Percentiles rank a stretch among this genome's conserved stretches.
Evolutionary conservation across 78 protist species (phyloP).

Genomic region (Dictyostelium discoideum): DNA sequence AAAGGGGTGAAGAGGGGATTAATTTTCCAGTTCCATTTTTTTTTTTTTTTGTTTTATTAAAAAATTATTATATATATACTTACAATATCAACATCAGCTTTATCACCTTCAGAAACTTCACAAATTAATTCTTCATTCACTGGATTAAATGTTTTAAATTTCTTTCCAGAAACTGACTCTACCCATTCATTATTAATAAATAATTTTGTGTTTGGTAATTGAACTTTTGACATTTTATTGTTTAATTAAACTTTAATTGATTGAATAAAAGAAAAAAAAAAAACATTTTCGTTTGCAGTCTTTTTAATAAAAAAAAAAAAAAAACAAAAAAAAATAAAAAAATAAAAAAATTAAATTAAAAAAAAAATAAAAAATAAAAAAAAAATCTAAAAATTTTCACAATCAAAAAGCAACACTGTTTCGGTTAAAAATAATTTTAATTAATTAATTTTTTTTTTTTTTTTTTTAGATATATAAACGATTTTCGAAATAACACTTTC

Average conservation of each 20-base stretch:
- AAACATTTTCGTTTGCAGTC: background rate
- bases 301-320: background rate
- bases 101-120: conserved; percentile 73
- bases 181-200: conserved; percentile 62
- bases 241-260: background rate
- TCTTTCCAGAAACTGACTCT: conserved; percentile 12
- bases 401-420: background rate
- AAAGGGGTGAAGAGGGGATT: too few relatives aligned
- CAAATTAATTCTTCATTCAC: conserved; percentile 75
- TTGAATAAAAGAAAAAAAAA: background rate
- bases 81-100: conserved; percentile 75
- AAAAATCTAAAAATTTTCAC: too few relatives aligned
- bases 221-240: background rate
- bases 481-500: background rate
- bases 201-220: conserved; percentile 57
- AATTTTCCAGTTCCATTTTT: too few relatives aligned
- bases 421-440: background rate
- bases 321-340: too few relatives aligned
- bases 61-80: too few relatives aligned
- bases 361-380: too few relatives aligned
- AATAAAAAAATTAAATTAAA: too few relatives aligned
- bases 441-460: too few relatives aligned
- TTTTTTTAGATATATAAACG: background rate
- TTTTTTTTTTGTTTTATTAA: too few relatives aligned
- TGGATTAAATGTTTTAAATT: conserved; percentile 67